Evolutionary conservation across 2,329 filamentous ascomycete species (phyloP).

Genomic region (Colletotrichum scovillei): DNA sequence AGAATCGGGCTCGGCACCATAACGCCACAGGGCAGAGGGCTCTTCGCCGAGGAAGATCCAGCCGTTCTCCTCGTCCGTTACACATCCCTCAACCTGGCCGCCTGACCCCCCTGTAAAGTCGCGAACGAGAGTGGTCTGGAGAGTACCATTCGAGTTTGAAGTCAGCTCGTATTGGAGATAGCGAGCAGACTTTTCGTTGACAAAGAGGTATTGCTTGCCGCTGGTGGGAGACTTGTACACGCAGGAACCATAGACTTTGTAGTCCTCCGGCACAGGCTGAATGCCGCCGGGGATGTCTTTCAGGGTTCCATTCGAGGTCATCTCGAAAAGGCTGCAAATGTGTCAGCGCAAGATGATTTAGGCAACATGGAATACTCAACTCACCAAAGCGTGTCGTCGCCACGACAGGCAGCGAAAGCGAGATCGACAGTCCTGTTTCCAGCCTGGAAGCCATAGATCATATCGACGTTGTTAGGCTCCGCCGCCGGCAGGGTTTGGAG

Average conservation of each 20-base stretch:
- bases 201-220: slow-evolving; percentile 63
- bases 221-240: slow-evolving; percentile 59
- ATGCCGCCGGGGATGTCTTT: slow-evolving; percentile 54
- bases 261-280: slow-evolving; percentile 58
- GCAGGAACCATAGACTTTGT: slow-evolving; percentile 63
- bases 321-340: slow-evolving; percentile 57
- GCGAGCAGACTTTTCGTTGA: slow-evolving; percentile 64
- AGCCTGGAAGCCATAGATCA: slow-evolving; percentile 60
- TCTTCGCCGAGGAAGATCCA: slow-evolving; percentile 65
- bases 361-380: slow-evolving; percentile 22
- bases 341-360: not conserved
- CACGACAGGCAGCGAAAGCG: slow-evolving; percentile 61
- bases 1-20: slow-evolving; percentile 60
- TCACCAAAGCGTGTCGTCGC: slow-evolving; percentile 64
- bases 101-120: slow-evolving; percentile 62
- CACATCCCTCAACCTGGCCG: slow-evolving; percentile 66
- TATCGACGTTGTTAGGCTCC: slow-evolving; percentile 65
- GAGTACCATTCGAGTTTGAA: slow-evolving; percentile 50
- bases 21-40: slow-evolving; percentile 62
- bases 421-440: slow-evolving; percentile 58
- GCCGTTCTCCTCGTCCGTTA: slow-evolving; percentile 61
- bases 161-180: slow-evolving; percentile 65
- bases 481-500: slow-evolving; percentile 56
- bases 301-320: slow-evolving; percentile 57
- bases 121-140: slow-evolving; percentile 60